These are phyloP conservation scores for Margaritispora aquatica DNA, from an alignment of 495 filamentous ascomycete genomes.

Conservation along the genomic window DNA sequence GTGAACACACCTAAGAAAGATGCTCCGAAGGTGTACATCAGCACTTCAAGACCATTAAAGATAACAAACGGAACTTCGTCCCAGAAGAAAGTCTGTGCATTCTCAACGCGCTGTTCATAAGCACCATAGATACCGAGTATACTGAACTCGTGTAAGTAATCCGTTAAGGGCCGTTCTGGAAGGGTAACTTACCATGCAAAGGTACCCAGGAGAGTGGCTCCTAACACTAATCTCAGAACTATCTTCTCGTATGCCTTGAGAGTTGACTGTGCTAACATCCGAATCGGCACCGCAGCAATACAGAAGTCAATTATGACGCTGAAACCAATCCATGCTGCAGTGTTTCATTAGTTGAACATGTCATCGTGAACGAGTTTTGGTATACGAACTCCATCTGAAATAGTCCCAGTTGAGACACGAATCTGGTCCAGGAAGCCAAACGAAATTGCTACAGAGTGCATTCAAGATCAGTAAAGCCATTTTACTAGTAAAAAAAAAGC, in stretches of 20 bases:
- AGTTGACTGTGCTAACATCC: background rate
- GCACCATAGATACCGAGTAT: slow-evolving; percentile 10
- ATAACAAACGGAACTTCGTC: slow-evolving; percentile 7
- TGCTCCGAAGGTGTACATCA: slow-evolving; percentile 16
- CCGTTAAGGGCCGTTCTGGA: background rate
- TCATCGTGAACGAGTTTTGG: background rate
- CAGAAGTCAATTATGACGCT: slow-evolving; percentile 12
- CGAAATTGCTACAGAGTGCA: too few relatives aligned
- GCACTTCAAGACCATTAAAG: slow-evolving; percentile 15
- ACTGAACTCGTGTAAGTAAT: background rate
- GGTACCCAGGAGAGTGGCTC: slow-evolving; percentile 13
- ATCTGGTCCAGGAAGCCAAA: slow-evolving; percentile 2
- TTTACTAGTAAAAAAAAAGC: too few relatives aligned
- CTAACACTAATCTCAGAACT: slow-evolving; percentile 13
- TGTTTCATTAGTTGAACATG: background rate
- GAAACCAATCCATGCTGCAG: slow-evolving; percentile 12
- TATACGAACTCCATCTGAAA: slow-evolving; percentile 11
- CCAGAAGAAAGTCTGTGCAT: slow-evolving; percentile 4
- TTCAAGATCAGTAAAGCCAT: too few relatives aligned
- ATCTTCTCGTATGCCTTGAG: slow-evolving; percentile 4
- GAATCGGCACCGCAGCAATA: slow-evolving; percentile 2
- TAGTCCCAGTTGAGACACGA: slow-evolving; percentile 12
- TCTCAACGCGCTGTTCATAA: background rate
- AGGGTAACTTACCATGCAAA: background rate
- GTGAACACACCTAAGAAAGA: slow-evolving; percentile 12